A percentile compares a stretch with the other conserved stretches of the same genome.
These are phyloP conservation scores for Dipteronia dyeriana DNA, from an alignment of 345 rosid species.

Conservation along the genomic window DNA sequence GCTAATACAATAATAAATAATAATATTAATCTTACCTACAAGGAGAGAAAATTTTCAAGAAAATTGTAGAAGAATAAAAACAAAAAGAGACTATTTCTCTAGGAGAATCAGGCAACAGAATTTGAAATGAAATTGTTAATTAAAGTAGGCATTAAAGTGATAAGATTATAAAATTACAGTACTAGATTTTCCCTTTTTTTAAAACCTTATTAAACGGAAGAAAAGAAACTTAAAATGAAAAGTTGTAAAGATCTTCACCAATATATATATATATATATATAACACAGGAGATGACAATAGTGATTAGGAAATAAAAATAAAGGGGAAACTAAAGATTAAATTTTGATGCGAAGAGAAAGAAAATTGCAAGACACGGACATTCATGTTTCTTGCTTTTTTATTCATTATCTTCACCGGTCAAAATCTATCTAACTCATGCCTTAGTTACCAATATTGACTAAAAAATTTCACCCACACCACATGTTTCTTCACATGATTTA, in stretches of 20 bases:
- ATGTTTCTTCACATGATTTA: neutral
- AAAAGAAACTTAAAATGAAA: neutral
- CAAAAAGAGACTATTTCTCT: conserved; percentile 9
- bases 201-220: neutral
- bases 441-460: neutral
- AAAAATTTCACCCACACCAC: neutral
- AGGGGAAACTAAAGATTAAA: too few relatives aligned
- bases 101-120: conserved; percentile 34
- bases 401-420: neutral
- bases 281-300: neutral
- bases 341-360: too few relatives aligned
- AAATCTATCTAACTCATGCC: neutral
- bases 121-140: conserved; percentile 23
- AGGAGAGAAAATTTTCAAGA: neutral
- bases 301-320: too few relatives aligned
- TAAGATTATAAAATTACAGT: neutral
- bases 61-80: conserved; percentile 4
- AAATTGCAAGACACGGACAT: too few relatives aligned
- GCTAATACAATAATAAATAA: neutral
- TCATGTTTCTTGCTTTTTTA: too few relatives aligned
- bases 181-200: neutral
- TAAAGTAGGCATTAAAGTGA: neutral
- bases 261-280: too few relatives aligned
- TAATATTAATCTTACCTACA: neutral
- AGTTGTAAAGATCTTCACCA: neutral